phyloP scores from a whole-genome alignment of 331 rosid genomes.

The Telfairia occidentalis region DNA sequence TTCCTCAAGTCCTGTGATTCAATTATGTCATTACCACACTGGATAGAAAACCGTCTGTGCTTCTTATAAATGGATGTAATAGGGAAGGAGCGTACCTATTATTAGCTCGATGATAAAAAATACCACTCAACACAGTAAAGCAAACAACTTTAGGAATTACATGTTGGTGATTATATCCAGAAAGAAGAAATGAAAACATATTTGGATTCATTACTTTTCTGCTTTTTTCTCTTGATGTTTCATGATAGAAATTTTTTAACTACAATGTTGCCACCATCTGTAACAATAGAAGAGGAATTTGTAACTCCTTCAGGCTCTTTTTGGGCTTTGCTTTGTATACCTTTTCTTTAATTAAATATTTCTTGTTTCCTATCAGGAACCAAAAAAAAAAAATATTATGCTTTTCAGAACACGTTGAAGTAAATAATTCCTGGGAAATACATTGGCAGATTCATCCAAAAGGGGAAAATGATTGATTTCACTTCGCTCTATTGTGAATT shows the following conservation, averaged over 20 bases:
- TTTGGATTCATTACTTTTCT: background rate
- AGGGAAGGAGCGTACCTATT: background rate
- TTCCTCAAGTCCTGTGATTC: slow-evolving; percentile 73
- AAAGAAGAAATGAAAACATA: background rate
- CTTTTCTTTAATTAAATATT: background rate
- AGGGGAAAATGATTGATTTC: background rate
- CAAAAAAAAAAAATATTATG: no score
- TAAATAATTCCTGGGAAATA: background rate
- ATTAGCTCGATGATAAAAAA: background rate
- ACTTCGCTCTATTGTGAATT: background rate
- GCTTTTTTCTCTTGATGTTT: background rate
- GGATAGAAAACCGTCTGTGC: background rate
- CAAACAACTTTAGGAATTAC: background rate
- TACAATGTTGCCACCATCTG: background rate
- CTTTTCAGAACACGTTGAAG: no score
- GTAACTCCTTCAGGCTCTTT: background rate
- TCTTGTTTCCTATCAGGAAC: no score
- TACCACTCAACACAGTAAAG: background rate
- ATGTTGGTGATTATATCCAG: background rate
- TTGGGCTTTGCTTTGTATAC: background rate
- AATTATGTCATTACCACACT: slow-evolving; percentile 16
- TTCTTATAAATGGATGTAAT: background rate
- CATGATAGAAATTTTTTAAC: background rate
- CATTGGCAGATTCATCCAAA: background rate
- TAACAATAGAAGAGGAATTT: background rate